Evolutionary conservation across 1,284 basidiomycete genomes (phyloP), one percentile per base, ranked within the genome.

Genomic region (Pterulicium gracile): DNA sequence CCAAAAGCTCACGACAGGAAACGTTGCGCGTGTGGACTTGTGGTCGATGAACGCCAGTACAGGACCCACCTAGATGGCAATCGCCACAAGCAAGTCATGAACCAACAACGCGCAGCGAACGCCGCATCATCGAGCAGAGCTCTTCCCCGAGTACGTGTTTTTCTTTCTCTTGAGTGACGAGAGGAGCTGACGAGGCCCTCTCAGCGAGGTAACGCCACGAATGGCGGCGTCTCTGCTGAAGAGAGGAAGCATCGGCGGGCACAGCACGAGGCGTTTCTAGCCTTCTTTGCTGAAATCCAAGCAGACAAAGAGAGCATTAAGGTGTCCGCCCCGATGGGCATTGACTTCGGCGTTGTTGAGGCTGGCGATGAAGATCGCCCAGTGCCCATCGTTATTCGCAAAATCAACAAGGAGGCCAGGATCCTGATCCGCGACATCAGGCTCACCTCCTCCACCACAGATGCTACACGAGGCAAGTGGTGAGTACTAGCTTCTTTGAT

Each of bases 241-340:
- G 49, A 52, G 35, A 63, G 64, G 42, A 44, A 50, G 15, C 51
- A 53, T 39, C 52, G 54, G 23, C 54, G 60, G 36, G 54, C 54
- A 2, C 50, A 57, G 24, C 50, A 54, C 18, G 56, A 54, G 13
- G 52, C 27, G 10, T 32, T 55, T 14, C 46, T 52, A 4, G 55
- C 55, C 1, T 51, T 54, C 24, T 49, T 62, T 5, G 57, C 54
- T 2, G 55, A 55, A 14, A 56, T 62, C 3, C 59, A 62, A 40
- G 56, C 57, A 17, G 63, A 68, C 51, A 68, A 67, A 45, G 54
- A 65, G 42, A 62, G 60, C 1, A 53, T 68, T 22, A 52, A 49
- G 4, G 59, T 69, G n/a, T 54, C 55, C 32, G 57, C 56, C 18
- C 54, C 53, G 34, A 53, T 56, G 10, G 64, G 64, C 1, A 43